phyloP scores from a whole-genome alignment of 768 basidiomycete species.

The Boletus coccyginus region DNA sequence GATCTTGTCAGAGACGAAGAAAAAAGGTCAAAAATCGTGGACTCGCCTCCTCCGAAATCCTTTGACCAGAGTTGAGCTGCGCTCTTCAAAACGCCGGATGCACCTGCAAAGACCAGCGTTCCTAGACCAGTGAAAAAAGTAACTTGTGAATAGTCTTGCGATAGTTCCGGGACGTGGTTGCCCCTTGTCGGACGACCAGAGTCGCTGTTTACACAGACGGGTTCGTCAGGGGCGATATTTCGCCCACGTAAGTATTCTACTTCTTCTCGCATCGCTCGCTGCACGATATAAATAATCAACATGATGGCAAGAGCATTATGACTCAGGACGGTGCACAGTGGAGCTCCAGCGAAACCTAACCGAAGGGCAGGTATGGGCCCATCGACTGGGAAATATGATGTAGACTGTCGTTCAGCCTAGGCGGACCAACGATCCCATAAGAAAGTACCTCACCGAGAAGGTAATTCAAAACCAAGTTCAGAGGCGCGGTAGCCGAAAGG shows the following conservation, averaged over 20 bases:
- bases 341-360: slow-evolving; percentile 26
- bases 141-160: not conserved
- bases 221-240: slow-evolving; percentile 11
- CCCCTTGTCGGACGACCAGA: not conserved
- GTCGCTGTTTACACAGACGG: not conserved
- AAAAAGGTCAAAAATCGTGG: not conserved
- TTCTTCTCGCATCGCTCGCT: slow-evolving; percentile 20
- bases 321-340: slow-evolving; percentile 26
- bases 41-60: slow-evolving; percentile 25
- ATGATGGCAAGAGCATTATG: slow-evolving; percentile 22
- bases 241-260: slow-evolving; percentile 9
- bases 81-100: slow-evolving; percentile 21
- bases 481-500: slow-evolving; percentile 22
- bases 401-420: not conserved
- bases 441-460: slow-evolving; percentile 19
- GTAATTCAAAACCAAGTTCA: slow-evolving; percentile 25
- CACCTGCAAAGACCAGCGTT: slow-evolving; percentile 14
- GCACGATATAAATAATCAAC: slow-evolving; percentile 23
- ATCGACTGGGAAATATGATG: slow-evolving; percentile 11
- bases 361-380: slow-evolving; percentile 26
- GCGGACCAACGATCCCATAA: not conserved
- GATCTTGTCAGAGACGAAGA: slow-evolving; percentile 2
- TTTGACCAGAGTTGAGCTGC: slow-evolving; percentile 31
- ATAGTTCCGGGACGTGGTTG: not conserved
- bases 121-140: slow-evolving; percentile 17